Percentiles rank a stretch among this genome's conserved stretches.
Evolutionary conservation across 768 basidiomycete genomes (phyloP).

Genomic region (Cyathus striatus): DNA sequence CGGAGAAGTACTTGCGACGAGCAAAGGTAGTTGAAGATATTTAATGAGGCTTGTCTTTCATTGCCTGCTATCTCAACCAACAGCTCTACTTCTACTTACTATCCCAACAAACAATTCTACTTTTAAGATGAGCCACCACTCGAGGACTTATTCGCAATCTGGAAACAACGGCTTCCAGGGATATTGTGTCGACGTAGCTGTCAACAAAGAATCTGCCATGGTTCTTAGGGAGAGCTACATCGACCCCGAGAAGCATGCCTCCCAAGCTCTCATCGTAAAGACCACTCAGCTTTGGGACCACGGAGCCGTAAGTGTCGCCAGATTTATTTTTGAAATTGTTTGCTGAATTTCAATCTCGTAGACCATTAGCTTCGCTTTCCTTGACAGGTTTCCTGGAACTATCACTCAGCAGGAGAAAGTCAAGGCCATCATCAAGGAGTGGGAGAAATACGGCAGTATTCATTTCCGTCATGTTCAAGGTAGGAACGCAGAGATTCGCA

Average conservation of each 20-base stretch:
- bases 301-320: neutral
- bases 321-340: neutral
- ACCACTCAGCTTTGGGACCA: neutral
- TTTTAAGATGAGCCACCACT: no score
- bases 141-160: no score
- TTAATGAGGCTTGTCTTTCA: no score
- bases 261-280: neutral
- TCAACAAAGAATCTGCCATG: neutral
- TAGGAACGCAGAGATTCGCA: neutral
- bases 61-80: no score
- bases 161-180: no score
- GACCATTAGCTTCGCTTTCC: neutral
- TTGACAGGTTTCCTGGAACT: neutral
- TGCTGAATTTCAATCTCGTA: neutral
- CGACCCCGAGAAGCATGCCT: neutral
- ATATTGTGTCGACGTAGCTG: neutral
- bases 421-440: neutral
- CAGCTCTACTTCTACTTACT: no score
- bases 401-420: neutral
- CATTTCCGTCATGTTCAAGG: neutral
- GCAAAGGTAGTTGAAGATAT: no score
- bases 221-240: neutral
- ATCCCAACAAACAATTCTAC: no score
- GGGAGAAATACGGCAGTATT: conserved; percentile 3
- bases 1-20: no score